Conservation (phyloP, 2,329 filamentous ascomycete genomes). For the Aureobasidium subglaciale region DNA sequence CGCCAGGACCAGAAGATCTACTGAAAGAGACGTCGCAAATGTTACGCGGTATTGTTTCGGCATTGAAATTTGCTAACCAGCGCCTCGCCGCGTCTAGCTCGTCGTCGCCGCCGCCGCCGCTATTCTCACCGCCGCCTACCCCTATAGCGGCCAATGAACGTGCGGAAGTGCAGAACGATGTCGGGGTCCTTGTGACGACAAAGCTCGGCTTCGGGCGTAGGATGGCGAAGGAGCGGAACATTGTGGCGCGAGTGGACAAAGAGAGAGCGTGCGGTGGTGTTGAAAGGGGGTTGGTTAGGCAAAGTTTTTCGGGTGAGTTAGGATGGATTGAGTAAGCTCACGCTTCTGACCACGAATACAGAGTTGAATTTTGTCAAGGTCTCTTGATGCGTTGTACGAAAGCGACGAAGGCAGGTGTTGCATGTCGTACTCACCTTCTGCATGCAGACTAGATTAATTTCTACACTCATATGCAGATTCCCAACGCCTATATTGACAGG, state of each 20-base stretch:
- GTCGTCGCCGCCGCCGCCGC: slow-evolving; percentile 11
- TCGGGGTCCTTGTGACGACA: not conserved
- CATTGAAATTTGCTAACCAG: slow-evolving; percentile 50
- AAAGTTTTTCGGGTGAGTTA: not conserved
- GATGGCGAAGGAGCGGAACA: not conserved
- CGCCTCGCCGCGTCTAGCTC: slow-evolving; percentile 19
- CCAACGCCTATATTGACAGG: slow-evolving; percentile 2
- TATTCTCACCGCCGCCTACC: not conserved
- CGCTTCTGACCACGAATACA: not conserved
- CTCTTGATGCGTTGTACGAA: not conserved
- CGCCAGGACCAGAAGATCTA: slow-evolving; percentile 57
- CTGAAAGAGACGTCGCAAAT: slow-evolving; percentile 56
- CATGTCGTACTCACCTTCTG: too few species aligned
- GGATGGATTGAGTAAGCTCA: not conserved
- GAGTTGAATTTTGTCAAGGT: not conserved
- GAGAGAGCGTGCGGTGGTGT: not conserved
- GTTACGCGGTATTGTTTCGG: slow-evolving; percentile 48
- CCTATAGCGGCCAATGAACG: not conserved
- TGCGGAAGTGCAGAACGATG: slow-evolving; percentile 3
- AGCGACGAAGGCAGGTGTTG: too few species aligned
- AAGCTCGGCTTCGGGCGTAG: not conserved
- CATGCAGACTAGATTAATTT: not conserved
- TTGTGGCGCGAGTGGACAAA: not conserved
- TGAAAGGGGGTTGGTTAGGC: not conserved
- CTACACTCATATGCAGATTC: not conserved